A percentile compares a stretch with the other conserved stretches of the same genome.
These are phyloP conservation scores for Saccharomyces hybrid DNA, from an alignment of 1,139 yeast genomes.

Conservation along the genomic window DNA sequence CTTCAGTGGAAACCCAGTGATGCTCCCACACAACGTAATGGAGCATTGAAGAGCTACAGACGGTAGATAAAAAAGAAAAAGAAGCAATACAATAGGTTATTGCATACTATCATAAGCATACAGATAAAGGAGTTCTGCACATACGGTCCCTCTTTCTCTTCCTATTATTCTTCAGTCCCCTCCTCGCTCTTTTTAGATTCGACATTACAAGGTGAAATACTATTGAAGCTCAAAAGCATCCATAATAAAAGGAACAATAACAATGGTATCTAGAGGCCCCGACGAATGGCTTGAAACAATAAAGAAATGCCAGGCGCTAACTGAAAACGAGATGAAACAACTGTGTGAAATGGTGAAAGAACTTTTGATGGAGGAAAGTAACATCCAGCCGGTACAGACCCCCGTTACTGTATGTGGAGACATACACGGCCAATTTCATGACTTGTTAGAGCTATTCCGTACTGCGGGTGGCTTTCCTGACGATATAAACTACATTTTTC, in stretches of 20 bases:
- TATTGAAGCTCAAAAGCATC: neutral
- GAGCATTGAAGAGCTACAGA: neutral
- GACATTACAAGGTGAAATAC: conserved; percentile 1
- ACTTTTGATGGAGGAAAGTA: conserved; percentile 84
- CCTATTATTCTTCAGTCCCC: neutral
- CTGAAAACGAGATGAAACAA: conserved; percentile 93
- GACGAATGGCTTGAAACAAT: conserved; percentile 95
- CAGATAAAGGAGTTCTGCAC: neutral
- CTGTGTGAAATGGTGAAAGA: conserved; percentile 91
- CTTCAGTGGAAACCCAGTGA: neutral
- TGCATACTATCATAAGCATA: neutral
- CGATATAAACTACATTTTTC: conserved; percentile 63
- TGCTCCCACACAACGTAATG: neutral
- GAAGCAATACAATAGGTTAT: neutral
- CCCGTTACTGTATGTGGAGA: conserved; percentile 99
- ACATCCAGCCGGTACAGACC: conserved; percentile 91
- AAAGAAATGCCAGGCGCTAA: conserved; percentile 78
- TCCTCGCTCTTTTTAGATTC: neutral
- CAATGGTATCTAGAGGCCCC: conserved; percentile 77
- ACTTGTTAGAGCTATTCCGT: conserved; percentile 80
- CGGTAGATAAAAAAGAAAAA: neutral
- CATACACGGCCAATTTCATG: conserved; percentile 97
- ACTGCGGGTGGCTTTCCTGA: conserved; percentile 93
- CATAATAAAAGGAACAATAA: neutral
- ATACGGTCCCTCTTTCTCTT: neutral